phyloP scores from a whole-genome alignment of 1,139 yeast species.

The Taphrina populina region DNA sequence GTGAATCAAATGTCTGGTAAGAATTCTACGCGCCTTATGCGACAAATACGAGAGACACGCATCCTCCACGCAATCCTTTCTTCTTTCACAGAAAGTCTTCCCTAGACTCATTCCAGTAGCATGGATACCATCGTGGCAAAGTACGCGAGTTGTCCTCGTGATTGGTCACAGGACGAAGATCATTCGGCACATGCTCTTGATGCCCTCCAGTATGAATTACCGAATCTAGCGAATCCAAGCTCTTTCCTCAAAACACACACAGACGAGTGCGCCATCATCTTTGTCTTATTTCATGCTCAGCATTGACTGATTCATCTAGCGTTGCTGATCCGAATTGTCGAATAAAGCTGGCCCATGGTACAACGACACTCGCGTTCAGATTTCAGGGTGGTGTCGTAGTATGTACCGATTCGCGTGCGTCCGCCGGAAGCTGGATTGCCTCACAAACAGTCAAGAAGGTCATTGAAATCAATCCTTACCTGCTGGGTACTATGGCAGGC shows the following conservation, averaged over 20 bases:
- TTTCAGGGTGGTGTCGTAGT: constrained; percentile 86
- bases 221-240: constrained; percentile 28
- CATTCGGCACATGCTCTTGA: constrained; percentile 14
- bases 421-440: constrained; percentile 52
- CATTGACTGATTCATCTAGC: constrained; percentile 11
- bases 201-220: constrained; percentile 22
- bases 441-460: constrained; percentile 97
- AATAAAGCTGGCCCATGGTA: constrained; percentile 97
- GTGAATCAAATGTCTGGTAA: too few relatives aligned
- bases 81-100: too few relatives aligned
- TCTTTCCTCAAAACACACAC: constrained; percentile 36
- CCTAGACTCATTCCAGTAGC: too few relatives aligned
- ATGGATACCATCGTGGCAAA: constrained; percentile 38
- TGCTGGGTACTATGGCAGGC: constrained; percentile 98
- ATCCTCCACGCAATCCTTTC: too few relatives aligned
- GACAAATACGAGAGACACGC: too few relatives aligned
- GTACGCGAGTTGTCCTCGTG: constrained; percentile 13
- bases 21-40: too few relatives aligned
- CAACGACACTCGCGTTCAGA: constrained; percentile 94
- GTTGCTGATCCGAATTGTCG: constrained; percentile 77
- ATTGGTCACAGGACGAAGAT: constrained; percentile 9
- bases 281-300: too few relatives aligned
- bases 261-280: constrained; percentile 19
- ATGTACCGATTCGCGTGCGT: constrained; percentile 34
- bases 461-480: constrained; percentile 83